Percentiles rank a stretch among this genome's conserved stretches.
phyloP scores from a whole-genome alignment of 768 basidiomycete genomes.

The Rhizopogon vinicolor region DNA sequence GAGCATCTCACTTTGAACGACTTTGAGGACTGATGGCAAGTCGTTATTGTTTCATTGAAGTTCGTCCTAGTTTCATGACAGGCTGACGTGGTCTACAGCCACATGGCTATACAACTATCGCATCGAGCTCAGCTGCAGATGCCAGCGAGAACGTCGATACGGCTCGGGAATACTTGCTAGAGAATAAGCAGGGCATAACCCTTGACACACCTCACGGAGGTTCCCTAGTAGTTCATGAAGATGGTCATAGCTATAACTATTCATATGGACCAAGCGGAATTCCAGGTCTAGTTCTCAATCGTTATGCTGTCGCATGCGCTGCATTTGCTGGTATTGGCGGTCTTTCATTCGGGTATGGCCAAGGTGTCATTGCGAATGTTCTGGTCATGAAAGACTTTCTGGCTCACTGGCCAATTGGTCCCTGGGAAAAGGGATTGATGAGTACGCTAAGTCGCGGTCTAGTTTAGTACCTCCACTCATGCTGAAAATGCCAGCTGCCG shows the following conservation, averaged over 20 bases:
- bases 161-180: constrained; percentile 10
- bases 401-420: constrained; percentile 61
- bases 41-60: background rate
- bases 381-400: constrained; percentile 78
- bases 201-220: constrained; percentile 23
- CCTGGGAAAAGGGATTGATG: constrained; percentile 73
- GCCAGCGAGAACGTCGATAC: background rate
- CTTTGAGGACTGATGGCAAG: background rate
- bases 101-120: constrained; percentile 14
- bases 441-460: constrained; percentile 41
- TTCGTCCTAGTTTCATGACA: constrained; percentile 38
- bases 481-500: constrained; percentile 48
- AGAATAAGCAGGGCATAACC: constrained; percentile 12
- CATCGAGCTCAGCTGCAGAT: background rate
- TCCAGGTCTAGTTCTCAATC: constrained; percentile 58
- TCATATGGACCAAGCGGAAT: constrained; percentile 71
- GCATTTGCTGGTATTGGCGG: constrained; percentile 77
- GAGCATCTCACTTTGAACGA: too few relatives aligned
- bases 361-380: constrained; percentile 84
- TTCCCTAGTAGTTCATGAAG: constrained; percentile 16
- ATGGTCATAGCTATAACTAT: constrained; percentile 48
- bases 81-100: constrained; percentile 55
- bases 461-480: background rate
- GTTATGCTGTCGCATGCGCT: constrained; percentile 62
- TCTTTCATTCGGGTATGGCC: constrained; percentile 78